These are phyloP conservation scores for Pulicaria dysenterica DNA, from an alignment of 129 eudicot genomes.

Conservation along the genomic window DNA sequence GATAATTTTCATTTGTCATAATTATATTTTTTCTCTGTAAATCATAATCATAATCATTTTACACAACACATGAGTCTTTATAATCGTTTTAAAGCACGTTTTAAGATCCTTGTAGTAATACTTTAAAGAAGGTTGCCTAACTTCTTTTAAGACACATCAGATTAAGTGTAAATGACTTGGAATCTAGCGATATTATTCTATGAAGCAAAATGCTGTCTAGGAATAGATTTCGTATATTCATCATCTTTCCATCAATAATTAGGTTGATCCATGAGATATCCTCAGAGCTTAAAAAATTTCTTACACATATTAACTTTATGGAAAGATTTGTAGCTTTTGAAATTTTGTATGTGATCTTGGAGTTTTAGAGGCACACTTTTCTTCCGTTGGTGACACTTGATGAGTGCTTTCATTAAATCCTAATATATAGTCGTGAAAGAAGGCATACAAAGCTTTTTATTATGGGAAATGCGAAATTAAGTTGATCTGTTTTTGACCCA, in stretches of 20 bases:
- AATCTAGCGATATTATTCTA: not conserved
- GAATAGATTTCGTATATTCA: no score
- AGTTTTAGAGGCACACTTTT: not conserved
- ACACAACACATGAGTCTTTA: not conserved
- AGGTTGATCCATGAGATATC: not conserved
- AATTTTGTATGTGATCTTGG: not conserved
- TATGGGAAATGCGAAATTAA: no score
- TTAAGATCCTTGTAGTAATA: not conserved
- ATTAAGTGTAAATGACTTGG: not conserved
- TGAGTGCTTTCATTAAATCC: not conserved
- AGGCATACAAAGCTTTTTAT: not conserved
- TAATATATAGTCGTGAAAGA: constrained; percentile 5
- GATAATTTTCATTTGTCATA: not conserved
- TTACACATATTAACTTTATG: constrained; percentile 8
- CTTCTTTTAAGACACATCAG: not conserved
- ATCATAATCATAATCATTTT: constrained; percentile 6
- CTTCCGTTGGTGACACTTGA: not conserved
- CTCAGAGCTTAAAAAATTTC: not conserved
- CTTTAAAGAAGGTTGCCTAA: not conserved
- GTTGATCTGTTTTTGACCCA: no score
- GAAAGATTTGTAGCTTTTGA: constrained; percentile 13
- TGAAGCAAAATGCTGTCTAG: not conserved
- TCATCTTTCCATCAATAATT: not conserved
- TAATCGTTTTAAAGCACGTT: not conserved
- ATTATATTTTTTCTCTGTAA: not conserved